phyloP scores from a whole-genome alignment of 768 basidiomycete genomes.

The Boletus bicolor region DNA sequence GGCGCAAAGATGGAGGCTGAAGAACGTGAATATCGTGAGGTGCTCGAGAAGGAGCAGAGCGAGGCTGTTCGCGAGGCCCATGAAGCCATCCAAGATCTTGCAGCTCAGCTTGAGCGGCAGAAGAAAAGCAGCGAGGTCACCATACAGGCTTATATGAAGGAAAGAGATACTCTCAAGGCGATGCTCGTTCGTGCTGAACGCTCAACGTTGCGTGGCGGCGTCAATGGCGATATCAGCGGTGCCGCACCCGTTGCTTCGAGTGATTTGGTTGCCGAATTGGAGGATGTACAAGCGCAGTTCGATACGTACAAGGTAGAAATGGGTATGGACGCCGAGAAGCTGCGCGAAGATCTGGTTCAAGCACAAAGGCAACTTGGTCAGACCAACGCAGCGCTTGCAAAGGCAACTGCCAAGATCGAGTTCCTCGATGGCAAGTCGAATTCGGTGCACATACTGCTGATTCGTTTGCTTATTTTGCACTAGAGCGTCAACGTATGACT shows the following conservation, averaged over 20 bases:
- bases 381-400: slow-evolving; percentile 67
- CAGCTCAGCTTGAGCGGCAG: slow-evolving; percentile 73
- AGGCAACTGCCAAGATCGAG: slow-evolving; percentile 79
- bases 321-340: slow-evolving; percentile 65
- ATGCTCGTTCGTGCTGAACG: slow-evolving; percentile 60
- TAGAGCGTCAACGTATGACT: slow-evolving; percentile 68
- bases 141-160: slow-evolving; percentile 80
- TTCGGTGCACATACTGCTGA: background rate
- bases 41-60: slow-evolving; percentile 68
- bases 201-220: slow-evolving; percentile 10
- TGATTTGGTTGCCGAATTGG: slow-evolving; percentile 58
- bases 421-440: slow-evolving; percentile 61
- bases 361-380: slow-evolving; percentile 69
- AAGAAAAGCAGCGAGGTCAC: slow-evolving; percentile 66
- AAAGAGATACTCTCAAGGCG: slow-evolving; percentile 79
- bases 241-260: slow-evolving; percentile 16
- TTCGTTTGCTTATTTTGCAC: background rate
- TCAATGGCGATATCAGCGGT: slow-evolving; percentile 36
- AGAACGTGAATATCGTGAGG: slow-evolving; percentile 70
- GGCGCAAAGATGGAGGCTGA: slow-evolving; percentile 82
- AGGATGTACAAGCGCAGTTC: slow-evolving; percentile 74
- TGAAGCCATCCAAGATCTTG: slow-evolving; percentile 76
- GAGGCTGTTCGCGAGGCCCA: slow-evolving; percentile 87
- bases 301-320: slow-evolving; percentile 80
- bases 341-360: slow-evolving; percentile 65